Conservation (phyloP, 1,284 basidiomycete species). For the Sporisorium exsertum region DNA sequence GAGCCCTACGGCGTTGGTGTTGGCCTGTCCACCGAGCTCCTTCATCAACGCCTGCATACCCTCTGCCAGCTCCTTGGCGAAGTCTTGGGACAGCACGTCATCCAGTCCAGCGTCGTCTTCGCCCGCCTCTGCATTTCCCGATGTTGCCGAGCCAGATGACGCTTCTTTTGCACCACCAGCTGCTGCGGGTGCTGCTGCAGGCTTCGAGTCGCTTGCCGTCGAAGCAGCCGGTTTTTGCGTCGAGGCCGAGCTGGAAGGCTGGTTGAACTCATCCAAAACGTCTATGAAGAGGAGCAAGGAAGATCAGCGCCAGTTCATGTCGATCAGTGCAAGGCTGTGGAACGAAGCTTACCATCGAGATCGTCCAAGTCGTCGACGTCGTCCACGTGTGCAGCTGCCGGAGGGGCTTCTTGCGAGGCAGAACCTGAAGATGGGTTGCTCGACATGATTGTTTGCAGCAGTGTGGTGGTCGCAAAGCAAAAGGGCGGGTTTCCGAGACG, state of each 20-base stretch:
- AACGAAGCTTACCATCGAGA: slow-evolving; percentile 59
- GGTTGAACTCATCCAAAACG: slow-evolving; percentile 73
- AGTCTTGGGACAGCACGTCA: slow-evolving; percentile 71
- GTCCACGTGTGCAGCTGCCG: slow-evolving; percentile 32
- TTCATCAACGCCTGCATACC: slow-evolving; percentile 88
- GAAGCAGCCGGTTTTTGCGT: slow-evolving; percentile 54
- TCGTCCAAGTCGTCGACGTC: slow-evolving; percentile 64
- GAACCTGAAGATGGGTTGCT: slow-evolving; percentile 11
- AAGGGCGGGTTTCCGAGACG: not conserved
- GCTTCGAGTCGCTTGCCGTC: not conserved
- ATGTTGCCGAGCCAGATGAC: not conserved
- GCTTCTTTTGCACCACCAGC: not conserved
- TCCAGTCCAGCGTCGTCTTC: slow-evolving; percentile 47
- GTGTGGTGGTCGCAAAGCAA: slow-evolving; percentile 6
- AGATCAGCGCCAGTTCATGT: not conserved
- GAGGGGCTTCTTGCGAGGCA: slow-evolving; percentile 20
- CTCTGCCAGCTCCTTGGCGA: slow-evolving; percentile 79
- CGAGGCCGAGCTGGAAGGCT: slow-evolving; percentile 32
- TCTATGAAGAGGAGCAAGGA: slow-evolving; percentile 69
- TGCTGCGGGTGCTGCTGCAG: slow-evolving; percentile 56
- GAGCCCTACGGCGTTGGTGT: slow-evolving; percentile 25
- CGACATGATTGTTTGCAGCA: slow-evolving; percentile 11
- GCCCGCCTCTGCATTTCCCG: not conserved
- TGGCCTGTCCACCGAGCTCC: slow-evolving; percentile 72
- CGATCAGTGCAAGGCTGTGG: not conserved